These are phyloP conservation scores for Torulaspora delbrueckii DNA, from an alignment of 805 yeast species.

Conservation along the genomic window DNA sequence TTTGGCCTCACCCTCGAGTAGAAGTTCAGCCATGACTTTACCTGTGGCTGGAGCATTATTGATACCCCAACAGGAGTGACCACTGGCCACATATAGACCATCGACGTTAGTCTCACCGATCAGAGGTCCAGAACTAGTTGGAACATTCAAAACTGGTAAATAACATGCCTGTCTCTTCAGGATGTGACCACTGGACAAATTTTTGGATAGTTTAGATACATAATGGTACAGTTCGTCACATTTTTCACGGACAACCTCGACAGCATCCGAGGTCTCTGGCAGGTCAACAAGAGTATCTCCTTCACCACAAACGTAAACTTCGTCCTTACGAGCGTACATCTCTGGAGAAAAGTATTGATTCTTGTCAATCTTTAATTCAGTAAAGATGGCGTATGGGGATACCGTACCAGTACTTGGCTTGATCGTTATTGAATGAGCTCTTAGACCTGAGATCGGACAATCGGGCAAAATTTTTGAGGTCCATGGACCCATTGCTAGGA, in stretches of 20 bases:
- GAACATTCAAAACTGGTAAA: slow-evolving; percentile 89
- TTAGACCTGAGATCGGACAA: slow-evolving; percentile 88
- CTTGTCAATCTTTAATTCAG: slow-evolving; percentile 74
- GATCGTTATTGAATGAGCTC: slow-evolving; percentile 93
- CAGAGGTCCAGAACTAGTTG: slow-evolving; percentile 87
- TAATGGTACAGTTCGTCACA: slow-evolving; percentile 82
- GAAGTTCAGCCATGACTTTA: slow-evolving; percentile 79
- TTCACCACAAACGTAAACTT: slow-evolving; percentile 95
- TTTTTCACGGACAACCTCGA: slow-evolving; percentile 76
- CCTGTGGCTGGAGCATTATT: slow-evolving; percentile 98
- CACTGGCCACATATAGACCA: slow-evolving; percentile 74
- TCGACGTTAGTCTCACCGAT: slow-evolving; percentile 90
- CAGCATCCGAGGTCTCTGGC: slow-evolving; percentile 93
- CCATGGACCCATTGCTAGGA: slow-evolving; percentile 94
- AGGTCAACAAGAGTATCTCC: slow-evolving; percentile 86
- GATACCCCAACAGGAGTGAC: slow-evolving; percentile 98
- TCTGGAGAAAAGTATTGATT: slow-evolving; percentile 81
- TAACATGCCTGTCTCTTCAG: slow-evolving; percentile 90
- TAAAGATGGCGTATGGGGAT: slow-evolving; percentile 90
- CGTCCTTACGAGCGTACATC: slow-evolving; percentile 90
- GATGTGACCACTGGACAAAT: slow-evolving; percentile 67
- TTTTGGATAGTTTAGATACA: slow-evolving; percentile 71
- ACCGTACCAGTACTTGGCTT: slow-evolving; percentile 72
- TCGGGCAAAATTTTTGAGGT: slow-evolving; percentile 84
- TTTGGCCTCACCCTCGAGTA: slow-evolving; percentile 74